Conservation (phyloP, 371 early-diverging fungal species). For the Mucor piriformis region DNA sequence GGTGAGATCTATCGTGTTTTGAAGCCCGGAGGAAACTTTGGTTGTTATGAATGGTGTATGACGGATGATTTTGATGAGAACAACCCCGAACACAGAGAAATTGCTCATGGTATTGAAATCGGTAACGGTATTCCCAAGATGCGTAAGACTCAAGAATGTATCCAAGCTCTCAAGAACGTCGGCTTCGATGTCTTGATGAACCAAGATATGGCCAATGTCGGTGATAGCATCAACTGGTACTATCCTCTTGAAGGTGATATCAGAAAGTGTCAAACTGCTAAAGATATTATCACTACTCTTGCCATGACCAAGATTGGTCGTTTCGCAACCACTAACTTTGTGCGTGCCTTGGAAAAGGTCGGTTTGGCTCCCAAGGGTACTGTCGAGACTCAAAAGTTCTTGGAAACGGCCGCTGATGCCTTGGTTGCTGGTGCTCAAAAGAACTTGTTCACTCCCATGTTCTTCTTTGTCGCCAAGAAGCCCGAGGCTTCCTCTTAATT, state of each 20-base stretch:
- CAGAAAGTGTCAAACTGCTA: slow-evolving; percentile 58
- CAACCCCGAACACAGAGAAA: slow-evolving; percentile 72
- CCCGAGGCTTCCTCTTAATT: slow-evolving; percentile 45
- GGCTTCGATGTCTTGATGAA: slow-evolving; percentile 83
- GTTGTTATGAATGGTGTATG: slow-evolving; percentile 92
- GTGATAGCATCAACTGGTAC: slow-evolving; percentile 81
- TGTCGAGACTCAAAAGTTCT: slow-evolving; percentile 74
- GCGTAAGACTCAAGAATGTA: slow-evolving; percentile 67
- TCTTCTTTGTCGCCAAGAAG: slow-evolving; percentile 88
- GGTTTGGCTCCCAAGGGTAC: slow-evolving; percentile 86
- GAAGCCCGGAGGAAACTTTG: slow-evolving; percentile 90
- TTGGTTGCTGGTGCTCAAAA: slow-evolving; percentile 76
- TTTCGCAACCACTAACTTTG: slow-evolving; percentile 66
- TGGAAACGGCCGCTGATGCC: slow-evolving; percentile 81
- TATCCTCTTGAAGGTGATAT: slow-evolving; percentile 73
- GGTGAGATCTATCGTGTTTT: slow-evolving; percentile 86
- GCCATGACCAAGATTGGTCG: slow-evolving; percentile 61
- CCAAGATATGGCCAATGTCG: slow-evolving; percentile 70
- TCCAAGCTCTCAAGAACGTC: slow-evolving; percentile 77
- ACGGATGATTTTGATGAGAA: slow-evolving; percentile 80
- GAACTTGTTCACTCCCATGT: slow-evolving; percentile 92
- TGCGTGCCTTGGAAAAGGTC: slow-evolving; percentile 74
- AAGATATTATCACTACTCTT: slow-evolving; percentile 60
- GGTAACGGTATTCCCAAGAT: slow-evolving; percentile 90
- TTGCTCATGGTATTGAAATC: slow-evolving; percentile 83